phyloP scores from a whole-genome alignment of 768 basidiomycete species.

The Phanerochaete carnosa region DNA sequence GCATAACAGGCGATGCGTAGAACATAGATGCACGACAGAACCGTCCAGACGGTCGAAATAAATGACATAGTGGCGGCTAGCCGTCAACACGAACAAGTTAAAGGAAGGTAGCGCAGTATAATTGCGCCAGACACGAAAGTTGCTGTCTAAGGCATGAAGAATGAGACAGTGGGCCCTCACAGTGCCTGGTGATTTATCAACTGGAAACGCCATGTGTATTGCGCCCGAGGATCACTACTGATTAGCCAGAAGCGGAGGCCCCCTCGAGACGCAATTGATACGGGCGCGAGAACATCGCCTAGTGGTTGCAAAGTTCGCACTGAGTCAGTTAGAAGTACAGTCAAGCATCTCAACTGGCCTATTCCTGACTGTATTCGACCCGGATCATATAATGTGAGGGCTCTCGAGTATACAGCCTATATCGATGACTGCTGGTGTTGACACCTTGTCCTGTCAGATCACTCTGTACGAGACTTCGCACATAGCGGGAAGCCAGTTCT shows the following conservation, averaged over 20 bases:
- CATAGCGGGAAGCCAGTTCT: constrained; percentile 30
- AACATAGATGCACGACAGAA: not conserved
- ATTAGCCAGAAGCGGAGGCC: too few relatives aligned
- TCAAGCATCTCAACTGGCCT: constrained; percentile 31
- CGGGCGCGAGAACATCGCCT: too few relatives aligned
- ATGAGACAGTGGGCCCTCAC: too few relatives aligned
- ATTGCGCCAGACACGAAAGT: too few relatives aligned
- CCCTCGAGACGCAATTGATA: too few relatives aligned
- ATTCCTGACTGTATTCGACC: constrained; percentile 40
- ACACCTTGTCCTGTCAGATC: constrained; percentile 27
- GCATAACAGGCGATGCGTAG: not conserved
- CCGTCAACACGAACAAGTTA: not conserved
- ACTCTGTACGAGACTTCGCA: constrained; percentile 43
- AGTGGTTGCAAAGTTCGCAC: constrained; percentile 14
- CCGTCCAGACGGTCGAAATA: not conserved
- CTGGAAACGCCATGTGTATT: too few relatives aligned
- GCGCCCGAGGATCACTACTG: too few relatives aligned
- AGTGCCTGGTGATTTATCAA: too few relatives aligned
- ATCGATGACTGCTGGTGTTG: not conserved
- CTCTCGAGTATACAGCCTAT: not conserved
- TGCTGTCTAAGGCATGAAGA: too few relatives aligned
- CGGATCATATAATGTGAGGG: constrained; percentile 42
- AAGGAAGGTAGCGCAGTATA: not conserved
- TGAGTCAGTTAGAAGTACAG: too few relatives aligned
- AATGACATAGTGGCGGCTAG: not conserved